These are phyloP conservation scores for Tricholoma sp. DNA, from an alignment of 768 basidiomycete genomes.

Conservation along the genomic window DNA sequence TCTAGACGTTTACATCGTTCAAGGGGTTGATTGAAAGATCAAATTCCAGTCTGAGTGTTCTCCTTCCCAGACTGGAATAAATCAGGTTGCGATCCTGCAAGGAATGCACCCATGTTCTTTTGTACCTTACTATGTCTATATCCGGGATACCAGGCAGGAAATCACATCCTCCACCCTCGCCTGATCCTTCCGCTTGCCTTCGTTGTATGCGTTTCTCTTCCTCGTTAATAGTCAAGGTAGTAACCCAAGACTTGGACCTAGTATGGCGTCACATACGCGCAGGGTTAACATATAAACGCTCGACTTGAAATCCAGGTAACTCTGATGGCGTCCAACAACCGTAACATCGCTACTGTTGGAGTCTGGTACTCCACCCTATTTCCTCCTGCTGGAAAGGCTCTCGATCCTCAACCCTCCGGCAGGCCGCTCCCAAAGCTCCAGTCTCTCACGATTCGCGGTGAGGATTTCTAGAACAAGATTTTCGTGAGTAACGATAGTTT, in stretches of 20 bases:
- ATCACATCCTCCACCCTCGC: too few species aligned
- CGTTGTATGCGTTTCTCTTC: too few species aligned
- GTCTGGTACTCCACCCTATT: not conserved
- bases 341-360: not conserved
- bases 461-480: constrained; percentile 47
- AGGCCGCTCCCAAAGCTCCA: constrained; percentile 1
- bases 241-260: not conserved
- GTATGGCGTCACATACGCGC: not conserved
- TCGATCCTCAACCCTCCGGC: constrained; percentile 35
- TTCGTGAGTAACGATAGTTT: constrained; percentile 31
- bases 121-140: too few species aligned
- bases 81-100: too few species aligned
- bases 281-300: not conserved
- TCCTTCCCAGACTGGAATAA: too few species aligned
- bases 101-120: too few species aligned
- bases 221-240: too few species aligned
- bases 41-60: too few species aligned
- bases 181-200: too few species aligned
- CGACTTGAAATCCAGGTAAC: not conserved
- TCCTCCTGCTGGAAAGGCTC: constrained; percentile 42
- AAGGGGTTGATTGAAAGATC: too few species aligned
- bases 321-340: not conserved
- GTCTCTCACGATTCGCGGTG: constrained; percentile 40
- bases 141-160: too few species aligned
- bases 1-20: too few species aligned